A percentile compares a stretch with the other conserved stretches of the same genome.
Conservation (phyloP, 1,139 yeast genomes). For the Entelexis paramagnoliae region DNA sequence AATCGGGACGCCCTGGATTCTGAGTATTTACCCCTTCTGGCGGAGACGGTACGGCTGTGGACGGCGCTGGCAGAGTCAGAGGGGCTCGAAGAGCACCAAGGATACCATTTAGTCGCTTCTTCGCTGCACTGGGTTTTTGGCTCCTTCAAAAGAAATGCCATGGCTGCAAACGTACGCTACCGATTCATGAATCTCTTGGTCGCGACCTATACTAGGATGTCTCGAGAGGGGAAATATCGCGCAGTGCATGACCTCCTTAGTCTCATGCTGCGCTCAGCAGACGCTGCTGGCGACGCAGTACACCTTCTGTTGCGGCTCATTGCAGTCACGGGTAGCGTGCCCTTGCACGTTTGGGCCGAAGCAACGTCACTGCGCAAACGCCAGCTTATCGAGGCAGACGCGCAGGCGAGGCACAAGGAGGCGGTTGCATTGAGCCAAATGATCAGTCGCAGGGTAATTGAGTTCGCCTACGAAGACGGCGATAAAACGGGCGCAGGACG, state of each 20-base stretch:
- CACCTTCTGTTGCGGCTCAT: slow-evolving; percentile 12
- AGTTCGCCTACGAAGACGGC: slow-evolving; percentile 5
- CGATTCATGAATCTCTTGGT: slow-evolving; percentile 4
- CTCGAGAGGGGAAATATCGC: not conserved
- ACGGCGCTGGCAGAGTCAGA: not conserved
- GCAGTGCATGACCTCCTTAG: slow-evolving; percentile 9
- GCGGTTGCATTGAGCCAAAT: slow-evolving; percentile 10
- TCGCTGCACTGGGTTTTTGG: slow-evolving; percentile 14
- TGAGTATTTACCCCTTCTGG: not conserved
- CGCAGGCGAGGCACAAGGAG: slow-evolving; percentile 2
- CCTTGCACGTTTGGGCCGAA: slow-evolving; percentile 11
- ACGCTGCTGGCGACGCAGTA: not conserved
- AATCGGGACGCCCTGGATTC: not conserved
- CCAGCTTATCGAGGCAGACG: slow-evolving; percentile 4
- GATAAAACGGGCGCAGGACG: slow-evolving; percentile 3
- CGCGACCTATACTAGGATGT: slow-evolving; percentile 1
- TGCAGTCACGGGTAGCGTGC: slow-evolving; percentile 15
- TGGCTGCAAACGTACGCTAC: not conserved
- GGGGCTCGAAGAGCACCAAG: slow-evolving; percentile 10
- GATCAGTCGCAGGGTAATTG: slow-evolving; percentile 17
- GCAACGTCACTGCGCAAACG: slow-evolving; percentile 10
- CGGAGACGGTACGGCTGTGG: slow-evolving; percentile 10
- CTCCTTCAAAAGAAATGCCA: not conserved
- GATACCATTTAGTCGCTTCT: slow-evolving; percentile 6
- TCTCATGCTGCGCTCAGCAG: not conserved